phyloP scores from a whole-genome alignment of 2,329 filamentous ascomycete genomes.

The Colletotrichum tropicale region DNA sequence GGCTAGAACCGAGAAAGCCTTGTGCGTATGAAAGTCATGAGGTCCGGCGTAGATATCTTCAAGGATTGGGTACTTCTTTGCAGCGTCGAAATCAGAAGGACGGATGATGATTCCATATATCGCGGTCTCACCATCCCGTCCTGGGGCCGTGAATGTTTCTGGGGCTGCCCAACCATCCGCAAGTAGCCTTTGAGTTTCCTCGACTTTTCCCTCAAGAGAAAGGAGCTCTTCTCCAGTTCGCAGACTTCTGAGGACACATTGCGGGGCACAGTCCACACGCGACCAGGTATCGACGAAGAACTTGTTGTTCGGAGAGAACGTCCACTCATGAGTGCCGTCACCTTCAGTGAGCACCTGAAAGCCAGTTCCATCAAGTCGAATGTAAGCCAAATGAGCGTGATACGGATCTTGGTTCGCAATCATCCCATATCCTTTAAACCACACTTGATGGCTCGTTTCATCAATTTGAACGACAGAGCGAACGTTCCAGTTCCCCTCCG shows the following conservation, averaged over 20 bases:
- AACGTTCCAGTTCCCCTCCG: slow-evolving; percentile 27
- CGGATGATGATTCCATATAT: not conserved
- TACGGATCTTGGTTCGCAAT: slow-evolving; percentile 27
- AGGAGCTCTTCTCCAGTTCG: not conserved
- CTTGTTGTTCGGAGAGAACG: slow-evolving; percentile 18
- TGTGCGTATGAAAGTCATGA: slow-evolving; percentile 26
- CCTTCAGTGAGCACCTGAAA: slow-evolving; percentile 27
- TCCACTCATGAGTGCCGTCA: slow-evolving; percentile 30
- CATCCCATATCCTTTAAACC: slow-evolving; percentile 23
- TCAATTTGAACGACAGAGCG: not conserved
- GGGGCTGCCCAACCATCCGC: not conserved
- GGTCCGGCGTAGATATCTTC: slow-evolving; percentile 34
- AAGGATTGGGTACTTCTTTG: slow-evolving; percentile 29
- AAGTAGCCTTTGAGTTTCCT: not conserved
- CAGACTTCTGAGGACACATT: not conserved
- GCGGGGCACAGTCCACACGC: not conserved
- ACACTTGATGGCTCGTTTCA: not conserved
- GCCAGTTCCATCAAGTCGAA: slow-evolving; percentile 30
- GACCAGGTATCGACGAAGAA: not conserved
- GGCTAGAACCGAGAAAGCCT: slow-evolving; percentile 23
- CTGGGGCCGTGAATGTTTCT: not conserved
- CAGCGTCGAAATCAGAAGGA: slow-evolving; percentile 26
- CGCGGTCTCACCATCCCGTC: not conserved
- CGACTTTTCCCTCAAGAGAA: not conserved
- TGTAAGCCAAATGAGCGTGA: slow-evolving; percentile 25